phyloP scores from a whole-genome alignment of 2,329 filamentous ascomycete species.

The Fusarium vanettenii region DNA sequence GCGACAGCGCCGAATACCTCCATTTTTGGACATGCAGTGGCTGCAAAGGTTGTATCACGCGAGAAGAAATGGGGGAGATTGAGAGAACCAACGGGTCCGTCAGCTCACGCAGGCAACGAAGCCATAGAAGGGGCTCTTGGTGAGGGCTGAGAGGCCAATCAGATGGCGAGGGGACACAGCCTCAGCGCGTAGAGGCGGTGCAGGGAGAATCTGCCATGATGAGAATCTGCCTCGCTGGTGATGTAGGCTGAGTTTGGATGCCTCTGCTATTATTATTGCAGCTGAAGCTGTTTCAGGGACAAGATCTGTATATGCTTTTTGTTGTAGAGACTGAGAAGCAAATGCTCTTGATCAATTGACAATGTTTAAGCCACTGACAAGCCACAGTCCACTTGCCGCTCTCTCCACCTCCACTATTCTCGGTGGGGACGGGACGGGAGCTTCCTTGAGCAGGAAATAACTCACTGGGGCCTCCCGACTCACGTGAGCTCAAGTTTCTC shows the following conservation, averaged over 20 bases:
- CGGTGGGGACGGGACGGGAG: neutral
- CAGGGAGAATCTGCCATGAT: neutral
- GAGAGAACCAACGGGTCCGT: neutral
- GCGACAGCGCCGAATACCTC: slow-evolving; percentile 23
- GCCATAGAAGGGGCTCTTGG: neutral
- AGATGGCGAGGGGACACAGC: neutral
- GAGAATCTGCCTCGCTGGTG: neutral
- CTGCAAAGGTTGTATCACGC: neutral
- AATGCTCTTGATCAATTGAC: neutral
- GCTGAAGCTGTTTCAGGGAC: neutral
- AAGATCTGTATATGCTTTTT: neutral
- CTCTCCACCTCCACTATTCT: neutral
- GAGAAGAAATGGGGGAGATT: neutral
- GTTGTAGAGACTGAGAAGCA: neutral
- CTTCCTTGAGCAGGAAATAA: neutral
- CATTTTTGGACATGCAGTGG: neutral
- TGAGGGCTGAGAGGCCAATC: slow-evolving; percentile 6
- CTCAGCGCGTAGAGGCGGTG: neutral
- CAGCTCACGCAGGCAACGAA: neutral
- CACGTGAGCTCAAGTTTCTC: neutral
- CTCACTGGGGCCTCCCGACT: neutral
- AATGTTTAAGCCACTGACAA: neutral
- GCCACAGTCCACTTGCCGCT: neutral
- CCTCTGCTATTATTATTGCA: neutral
- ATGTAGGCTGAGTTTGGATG: neutral